Conservation (phyloP, 805 yeast species). For the Hanseniaspora nectarophila region DNA sequence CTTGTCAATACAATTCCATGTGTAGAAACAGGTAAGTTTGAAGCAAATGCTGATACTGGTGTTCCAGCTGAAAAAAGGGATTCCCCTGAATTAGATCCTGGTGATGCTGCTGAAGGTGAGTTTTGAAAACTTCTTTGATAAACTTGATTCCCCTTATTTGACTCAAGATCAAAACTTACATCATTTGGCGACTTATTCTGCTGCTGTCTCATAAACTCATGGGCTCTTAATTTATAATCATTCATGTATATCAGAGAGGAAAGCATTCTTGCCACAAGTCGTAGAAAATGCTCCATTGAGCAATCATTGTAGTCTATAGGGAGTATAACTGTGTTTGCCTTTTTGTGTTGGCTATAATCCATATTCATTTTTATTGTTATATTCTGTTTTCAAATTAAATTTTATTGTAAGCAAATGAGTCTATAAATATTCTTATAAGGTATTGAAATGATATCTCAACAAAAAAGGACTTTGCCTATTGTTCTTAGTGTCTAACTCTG, state of each 20-base stretch:
- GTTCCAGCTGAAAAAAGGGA: background rate
- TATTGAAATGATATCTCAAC: no score
- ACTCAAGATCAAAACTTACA: slow-evolving; percentile 17
- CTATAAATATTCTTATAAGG: no score
- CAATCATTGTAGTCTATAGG: slow-evolving; percentile 47
- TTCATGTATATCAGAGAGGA: slow-evolving; percentile 61
- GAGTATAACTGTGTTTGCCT: slow-evolving; percentile 17
- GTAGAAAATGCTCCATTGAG: slow-evolving; percentile 56
- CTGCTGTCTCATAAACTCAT: slow-evolving; percentile 19
- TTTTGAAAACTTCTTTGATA: background rate
- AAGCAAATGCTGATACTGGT: background rate
- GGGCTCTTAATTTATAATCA: slow-evolving; percentile 35
- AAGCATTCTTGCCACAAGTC: slow-evolving; percentile 68
- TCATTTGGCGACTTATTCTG: background rate
- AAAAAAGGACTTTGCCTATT: no score
- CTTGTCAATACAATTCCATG: slow-evolving; percentile 49
- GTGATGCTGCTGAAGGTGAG: background rate
- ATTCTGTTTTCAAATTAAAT: background rate
- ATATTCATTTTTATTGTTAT: no score
- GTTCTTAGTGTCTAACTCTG: no score
- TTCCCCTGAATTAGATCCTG: slow-evolving; percentile 1
- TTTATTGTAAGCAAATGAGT: no score
- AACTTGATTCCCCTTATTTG: slow-evolving; percentile 1
- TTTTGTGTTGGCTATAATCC: background rate
- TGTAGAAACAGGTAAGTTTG: slow-evolving; percentile 19